These are phyloP conservation scores for Leccinum subgranulosum DNA, from an alignment of 768 basidiomycete genomes.

Conservation along the genomic window DNA sequence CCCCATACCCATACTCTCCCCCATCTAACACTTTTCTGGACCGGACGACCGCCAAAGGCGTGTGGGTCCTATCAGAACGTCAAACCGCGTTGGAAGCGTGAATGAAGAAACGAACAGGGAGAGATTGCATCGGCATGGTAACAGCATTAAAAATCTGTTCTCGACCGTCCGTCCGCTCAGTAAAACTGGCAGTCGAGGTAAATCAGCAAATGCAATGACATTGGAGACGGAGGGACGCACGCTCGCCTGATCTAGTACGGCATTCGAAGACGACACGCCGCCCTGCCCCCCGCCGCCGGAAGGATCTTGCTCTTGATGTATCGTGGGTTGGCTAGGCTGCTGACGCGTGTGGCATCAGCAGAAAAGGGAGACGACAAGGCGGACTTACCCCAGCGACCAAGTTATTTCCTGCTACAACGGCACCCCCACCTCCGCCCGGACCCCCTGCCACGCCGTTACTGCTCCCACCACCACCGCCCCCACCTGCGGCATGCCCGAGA, in stretches of 20 bases:
- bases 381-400: conserved; percentile 26
- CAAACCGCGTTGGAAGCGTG: background rate
- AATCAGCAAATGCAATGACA: background rate
- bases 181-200: conserved; percentile 18
- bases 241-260: conserved; percentile 26
- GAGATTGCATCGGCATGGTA: conserved; percentile 5
- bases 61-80: background rate
- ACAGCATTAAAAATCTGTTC: conserved; percentile 2
- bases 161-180: conserved; percentile 7
- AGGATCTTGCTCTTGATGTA: conserved; percentile 26
- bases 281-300: conserved; percentile 17
- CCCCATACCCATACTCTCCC: background rate
- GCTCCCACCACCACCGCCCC: background rate
- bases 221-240: background rate
- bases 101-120: background rate
- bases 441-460: background rate
- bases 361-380: background rate
- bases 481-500: conserved; percentile 11
- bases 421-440: background rate
- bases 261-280: conserved; percentile 16
- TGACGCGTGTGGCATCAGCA: background rate
- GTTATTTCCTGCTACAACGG: conserved; percentile 11
- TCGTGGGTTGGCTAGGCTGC: conserved; percentile 23
- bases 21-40: background rate
- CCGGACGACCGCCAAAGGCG: background rate